phyloP scores from a whole-genome alignment of 768 basidiomycete species.

The Kwoniella shandongensis region DNA sequence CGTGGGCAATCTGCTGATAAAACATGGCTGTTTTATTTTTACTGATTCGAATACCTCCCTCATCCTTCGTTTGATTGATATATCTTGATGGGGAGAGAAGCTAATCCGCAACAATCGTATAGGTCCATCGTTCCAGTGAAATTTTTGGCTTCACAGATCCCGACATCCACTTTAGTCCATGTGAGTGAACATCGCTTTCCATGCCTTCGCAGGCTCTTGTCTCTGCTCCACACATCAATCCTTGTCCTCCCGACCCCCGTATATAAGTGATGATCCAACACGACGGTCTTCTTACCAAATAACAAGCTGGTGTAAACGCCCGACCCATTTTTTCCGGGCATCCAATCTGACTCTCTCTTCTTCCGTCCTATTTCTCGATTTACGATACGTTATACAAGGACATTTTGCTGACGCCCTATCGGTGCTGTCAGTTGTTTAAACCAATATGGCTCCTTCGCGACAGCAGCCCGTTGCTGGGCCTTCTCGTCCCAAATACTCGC shows the following conservation, averaged over 20 bases:
- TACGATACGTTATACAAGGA: background rate
- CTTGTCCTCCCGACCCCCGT: too few relatives aligned
- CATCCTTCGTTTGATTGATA: constrained; percentile 4
- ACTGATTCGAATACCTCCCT: constrained; percentile 23
- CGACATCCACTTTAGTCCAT: too few relatives aligned
- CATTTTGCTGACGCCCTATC: constrained; percentile 10
- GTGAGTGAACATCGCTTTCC: too few relatives aligned
- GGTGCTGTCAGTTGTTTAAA: constrained; percentile 1
- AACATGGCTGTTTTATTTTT: constrained; percentile 53
- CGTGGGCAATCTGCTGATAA: constrained; percentile 37
- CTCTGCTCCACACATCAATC: too few relatives aligned
- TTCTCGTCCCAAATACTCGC: constrained; percentile 38
- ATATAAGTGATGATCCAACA: constrained; percentile 51
- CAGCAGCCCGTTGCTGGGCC: constrained; percentile 44
- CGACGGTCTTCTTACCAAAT: constrained; percentile 52
- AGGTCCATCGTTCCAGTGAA: background rate
- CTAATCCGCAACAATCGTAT: background rate
- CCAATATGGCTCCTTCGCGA: constrained; percentile 32
- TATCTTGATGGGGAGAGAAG: background rate
- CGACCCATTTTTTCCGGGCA: constrained; percentile 51
- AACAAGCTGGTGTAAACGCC: constrained; percentile 48
- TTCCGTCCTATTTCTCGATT: background rate
- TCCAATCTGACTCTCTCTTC: constrained; percentile 45
- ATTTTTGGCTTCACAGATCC: too few relatives aligned
- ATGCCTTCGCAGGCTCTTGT: too few relatives aligned